phyloP scores from a whole-genome alignment of 306 rosid genomes.

The Glycine soja region DNA sequence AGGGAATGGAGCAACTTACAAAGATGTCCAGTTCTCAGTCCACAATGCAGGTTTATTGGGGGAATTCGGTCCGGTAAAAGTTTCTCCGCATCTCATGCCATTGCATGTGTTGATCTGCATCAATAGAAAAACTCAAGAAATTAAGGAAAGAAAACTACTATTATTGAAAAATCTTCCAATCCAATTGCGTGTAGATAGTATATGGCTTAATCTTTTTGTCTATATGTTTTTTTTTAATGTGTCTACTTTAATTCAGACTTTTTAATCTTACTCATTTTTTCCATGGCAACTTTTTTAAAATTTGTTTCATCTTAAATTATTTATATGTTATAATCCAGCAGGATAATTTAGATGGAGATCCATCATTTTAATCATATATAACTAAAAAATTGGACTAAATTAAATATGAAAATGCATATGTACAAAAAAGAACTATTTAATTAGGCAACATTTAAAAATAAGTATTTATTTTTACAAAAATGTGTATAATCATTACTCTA shows the following conservation, averaged over 20 bases:
- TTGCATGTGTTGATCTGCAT: conserved; percentile 80
- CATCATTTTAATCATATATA: background rate
- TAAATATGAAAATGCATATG: background rate
- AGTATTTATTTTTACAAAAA: background rate
- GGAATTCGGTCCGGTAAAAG: conserved; percentile 75
- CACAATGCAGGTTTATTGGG: conserved; percentile 75
- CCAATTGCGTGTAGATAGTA: background rate
- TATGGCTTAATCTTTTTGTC: background rate
- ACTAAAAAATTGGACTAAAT: background rate
- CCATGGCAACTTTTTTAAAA: background rate
- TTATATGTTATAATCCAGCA: background rate
- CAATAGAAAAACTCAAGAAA: background rate
- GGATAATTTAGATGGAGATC: background rate
- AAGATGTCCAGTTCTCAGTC: conserved; percentile 89
- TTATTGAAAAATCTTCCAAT: conserved; percentile 5
- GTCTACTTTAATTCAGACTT: too few relatives aligned
- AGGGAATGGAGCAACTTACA: conserved; percentile 51
- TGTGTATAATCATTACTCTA: background rate
- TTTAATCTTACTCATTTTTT: background rate
- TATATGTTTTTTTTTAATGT: background rate
- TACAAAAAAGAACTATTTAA: background rate
- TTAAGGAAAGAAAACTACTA: background rate
- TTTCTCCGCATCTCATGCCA: conserved; percentile 79
- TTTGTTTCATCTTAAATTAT: background rate
- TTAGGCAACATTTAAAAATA: too few relatives aligned